phyloP scores from a whole-genome alignment of 371 early-diverging fungal genomes.

The Apophysomyces sp. region DNA sequence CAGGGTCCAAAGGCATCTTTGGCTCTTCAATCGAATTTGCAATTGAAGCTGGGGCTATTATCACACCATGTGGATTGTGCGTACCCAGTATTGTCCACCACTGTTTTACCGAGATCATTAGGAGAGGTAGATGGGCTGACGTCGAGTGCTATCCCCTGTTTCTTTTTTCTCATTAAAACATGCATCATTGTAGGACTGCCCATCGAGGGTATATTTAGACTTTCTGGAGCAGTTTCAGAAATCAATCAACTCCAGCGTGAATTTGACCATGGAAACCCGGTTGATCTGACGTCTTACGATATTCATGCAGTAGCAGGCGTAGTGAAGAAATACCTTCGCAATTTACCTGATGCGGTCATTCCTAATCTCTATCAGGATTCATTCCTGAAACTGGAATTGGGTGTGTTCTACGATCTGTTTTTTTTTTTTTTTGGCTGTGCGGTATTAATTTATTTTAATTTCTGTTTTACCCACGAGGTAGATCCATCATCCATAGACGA shows the following conservation, averaged over 20 bases:
- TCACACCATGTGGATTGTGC: slow-evolving; percentile 11
- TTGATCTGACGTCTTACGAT: slow-evolving; percentile 33
- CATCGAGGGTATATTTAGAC: slow-evolving; percentile 46
- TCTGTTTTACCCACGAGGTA: not conserved
- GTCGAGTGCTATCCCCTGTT: not conserved
- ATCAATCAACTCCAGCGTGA: slow-evolving; percentile 28
- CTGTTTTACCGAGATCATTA: slow-evolving; percentile 25
- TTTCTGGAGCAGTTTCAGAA: slow-evolving; percentile 46
- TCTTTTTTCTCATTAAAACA: not conserved
- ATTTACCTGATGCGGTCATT: slow-evolving; percentile 42
- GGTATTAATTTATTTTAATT: not conserved
- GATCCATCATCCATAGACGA: not conserved
- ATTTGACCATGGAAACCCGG: slow-evolving; percentile 28
- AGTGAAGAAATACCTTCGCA: slow-evolving; percentile 43
- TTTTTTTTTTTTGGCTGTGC: no score
- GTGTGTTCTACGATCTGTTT: no score
- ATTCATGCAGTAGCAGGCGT: slow-evolving; percentile 46
- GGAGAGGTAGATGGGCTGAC: slow-evolving; percentile 12
- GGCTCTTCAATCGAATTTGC: slow-evolving; percentile 21
- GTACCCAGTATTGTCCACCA: slow-evolving; percentile 23
- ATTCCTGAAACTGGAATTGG: slow-evolving; percentile 10
- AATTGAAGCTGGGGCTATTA: slow-evolving; percentile 8
- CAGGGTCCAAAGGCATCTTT: slow-evolving; percentile 10
- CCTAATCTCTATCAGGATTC: slow-evolving; percentile 33
- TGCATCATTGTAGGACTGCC: slow-evolving; percentile 20